Evolutionary conservation across 1,139 yeast genomes (phyloP), one percentile per base, ranked within the genome.

Genomic region (Debaryomyces sp.): DNA sequence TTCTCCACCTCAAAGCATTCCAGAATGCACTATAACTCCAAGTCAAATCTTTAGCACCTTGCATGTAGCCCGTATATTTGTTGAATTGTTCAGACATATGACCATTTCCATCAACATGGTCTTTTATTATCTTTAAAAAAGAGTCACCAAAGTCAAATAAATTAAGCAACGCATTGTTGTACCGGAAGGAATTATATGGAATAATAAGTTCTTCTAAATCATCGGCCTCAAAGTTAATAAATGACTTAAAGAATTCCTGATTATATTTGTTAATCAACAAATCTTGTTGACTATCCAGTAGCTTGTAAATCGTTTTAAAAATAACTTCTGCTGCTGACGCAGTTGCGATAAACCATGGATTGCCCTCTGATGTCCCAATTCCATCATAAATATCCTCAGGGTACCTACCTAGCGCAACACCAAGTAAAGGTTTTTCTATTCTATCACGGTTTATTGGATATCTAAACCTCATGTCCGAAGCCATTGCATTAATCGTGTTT

Each of bases 341-440:
- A 0, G 97, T 92, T 21, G 95, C 78, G 51, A 94, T 79, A 63
- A 92, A 92, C 99, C 98, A 94, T 2, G 99, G 98, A 61, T 94
- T 94, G 2, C 97, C 98, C 56, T 84, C 87, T 13, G 87, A 76
- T 0, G 79, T 73, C 0, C 84, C 85, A 51, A 78, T 73, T 0
- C 98, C 98, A 66, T 92, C 88, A 65, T 94, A 94, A 10, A 87
- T 68, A 67, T 94, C 99, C 61, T 92, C 98, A 0, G 97, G 97
- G 61, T 94, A 94, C 60, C 99, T 75, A 1, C 99, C 99, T 44
- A 92, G 68, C 0, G 89, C 96, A 38, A 86, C 83, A 0, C 95
- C 96, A 22, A 70, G 58, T 29, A 52, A 49, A 6, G 50, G 50
- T 59, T 62, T 51, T 2, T 75, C 72, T 21, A 76, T 63, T 44